Percentiles rank a stretch among this genome's conserved stretches.
Evolutionary conservation across 352 stramenopile genomes (phyloP).

Genomic region (Phytopythium cucurbitacearum): DNA sequence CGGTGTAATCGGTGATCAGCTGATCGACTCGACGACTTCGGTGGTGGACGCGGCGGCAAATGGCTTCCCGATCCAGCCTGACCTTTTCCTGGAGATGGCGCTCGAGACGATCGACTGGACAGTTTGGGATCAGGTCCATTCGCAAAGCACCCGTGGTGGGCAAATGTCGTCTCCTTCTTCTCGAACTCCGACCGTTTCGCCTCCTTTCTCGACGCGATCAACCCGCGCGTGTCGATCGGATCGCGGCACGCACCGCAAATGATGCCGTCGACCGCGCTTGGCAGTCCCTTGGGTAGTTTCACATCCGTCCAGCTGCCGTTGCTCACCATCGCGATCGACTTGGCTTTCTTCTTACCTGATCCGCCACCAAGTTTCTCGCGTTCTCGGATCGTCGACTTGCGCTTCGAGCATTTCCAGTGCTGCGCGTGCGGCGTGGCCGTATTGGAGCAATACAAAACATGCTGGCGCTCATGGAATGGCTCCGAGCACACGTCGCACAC

Average conservation of each 20-base stretch:
- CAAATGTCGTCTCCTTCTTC: slow-evolving; percentile 56
- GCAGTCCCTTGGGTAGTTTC: slow-evolving; percentile 44
- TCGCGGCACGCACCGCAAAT: slow-evolving; percentile 55
- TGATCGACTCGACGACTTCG: not conserved
- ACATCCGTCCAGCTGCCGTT: slow-evolving; percentile 56
- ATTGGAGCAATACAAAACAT: slow-evolving; percentile 70
- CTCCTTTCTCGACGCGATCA: slow-evolving; percentile 54
- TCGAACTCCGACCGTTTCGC: slow-evolving; percentile 45
- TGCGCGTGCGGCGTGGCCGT: slow-evolving; percentile 40
- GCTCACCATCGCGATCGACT: slow-evolving; percentile 41
- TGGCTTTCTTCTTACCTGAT: slow-evolving; percentile 55
- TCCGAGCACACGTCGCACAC: slow-evolving; percentile 62
- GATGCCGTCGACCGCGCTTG: slow-evolving; percentile 42
- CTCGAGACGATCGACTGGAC: slow-evolving; percentile 1
- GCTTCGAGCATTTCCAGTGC: slow-evolving; percentile 81
- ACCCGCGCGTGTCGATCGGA: slow-evolving; percentile 41
- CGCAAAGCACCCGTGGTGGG: slow-evolving; percentile 54
- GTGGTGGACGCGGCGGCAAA: too few relatives aligned
- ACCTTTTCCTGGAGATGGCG: not conserved
- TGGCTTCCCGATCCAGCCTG: too few relatives aligned
- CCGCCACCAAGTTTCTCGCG: slow-evolving; percentile 10
- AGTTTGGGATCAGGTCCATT: slow-evolving; percentile 31
- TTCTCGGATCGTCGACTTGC: slow-evolving; percentile 28
- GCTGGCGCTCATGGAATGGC: slow-evolving; percentile 70
- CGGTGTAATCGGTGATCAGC: not conserved